Evolutionary conservation across 768 basidiomycete species (phyloP).

Genomic region (Pleurotus djamor): DNA sequence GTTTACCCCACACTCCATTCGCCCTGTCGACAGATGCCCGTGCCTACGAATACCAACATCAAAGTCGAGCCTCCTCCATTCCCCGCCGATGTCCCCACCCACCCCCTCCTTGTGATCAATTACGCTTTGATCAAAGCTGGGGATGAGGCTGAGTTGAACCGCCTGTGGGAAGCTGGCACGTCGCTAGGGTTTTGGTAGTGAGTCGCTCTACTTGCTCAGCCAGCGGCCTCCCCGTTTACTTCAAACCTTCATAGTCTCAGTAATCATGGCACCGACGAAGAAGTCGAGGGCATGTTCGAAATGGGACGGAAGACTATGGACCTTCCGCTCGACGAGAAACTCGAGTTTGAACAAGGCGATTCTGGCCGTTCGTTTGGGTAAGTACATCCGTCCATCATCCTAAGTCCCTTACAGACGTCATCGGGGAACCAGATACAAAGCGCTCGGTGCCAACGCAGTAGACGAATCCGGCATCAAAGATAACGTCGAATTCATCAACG

Average conservation of each 20-base stretch:
- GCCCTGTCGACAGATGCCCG: slow-evolving; percentile 8
- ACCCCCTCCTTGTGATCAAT: slow-evolving; percentile 56
- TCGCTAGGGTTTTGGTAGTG: slow-evolving; percentile 69
- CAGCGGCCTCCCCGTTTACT: too few species aligned
- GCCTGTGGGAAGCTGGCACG: slow-evolving; percentile 56
- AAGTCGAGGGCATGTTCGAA: slow-evolving; percentile 51
- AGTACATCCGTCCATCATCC: not conserved
- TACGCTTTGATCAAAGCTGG: slow-evolving; percentile 42
- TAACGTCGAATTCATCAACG: slow-evolving; percentile 61
- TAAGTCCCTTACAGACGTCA: too few species aligned
- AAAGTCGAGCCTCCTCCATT: slow-evolving; percentile 33
- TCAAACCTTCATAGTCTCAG: slow-evolving; percentile 35
- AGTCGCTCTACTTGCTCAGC: slow-evolving; percentile 23
- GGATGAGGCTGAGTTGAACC: slow-evolving; percentile 41
- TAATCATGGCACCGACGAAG: slow-evolving; percentile 51
- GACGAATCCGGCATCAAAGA: slow-evolving; percentile 59
- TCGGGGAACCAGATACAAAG: slow-evolving; percentile 47
- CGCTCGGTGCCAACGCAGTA: slow-evolving; percentile 57
- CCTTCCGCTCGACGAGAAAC: slow-evolving; percentile 53
- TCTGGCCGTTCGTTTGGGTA: slow-evolving; percentile 38
- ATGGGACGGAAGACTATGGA: slow-evolving; percentile 53
- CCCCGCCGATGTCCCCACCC: slow-evolving; percentile 49
- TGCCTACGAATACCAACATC: slow-evolving; percentile 14
- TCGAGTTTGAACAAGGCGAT: slow-evolving; percentile 57
- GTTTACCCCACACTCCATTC: not conserved